Evolutionary conservation across 2,329 filamentous ascomycete genomes (phyloP).

Genomic region (Pestalotiopsis fici): DNA sequence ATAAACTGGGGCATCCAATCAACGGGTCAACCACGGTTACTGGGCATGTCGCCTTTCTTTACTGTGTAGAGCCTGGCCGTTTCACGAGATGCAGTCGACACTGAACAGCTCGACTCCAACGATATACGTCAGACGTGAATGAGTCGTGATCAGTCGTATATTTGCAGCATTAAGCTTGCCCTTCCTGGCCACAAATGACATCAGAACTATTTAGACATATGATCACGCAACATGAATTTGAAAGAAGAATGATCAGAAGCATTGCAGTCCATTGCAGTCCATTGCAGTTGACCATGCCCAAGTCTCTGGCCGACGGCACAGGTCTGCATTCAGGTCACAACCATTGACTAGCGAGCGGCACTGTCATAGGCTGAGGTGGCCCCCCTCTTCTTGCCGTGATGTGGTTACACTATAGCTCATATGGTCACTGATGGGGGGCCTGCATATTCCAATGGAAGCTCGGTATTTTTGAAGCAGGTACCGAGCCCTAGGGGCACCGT

Average conservation of each 20-base stretch:
- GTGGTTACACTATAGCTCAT: slow-evolving; percentile 5
- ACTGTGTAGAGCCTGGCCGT: neutral
- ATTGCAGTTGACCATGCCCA: neutral
- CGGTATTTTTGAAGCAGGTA: slow-evolving; percentile 8
- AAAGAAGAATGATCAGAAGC: neutral
- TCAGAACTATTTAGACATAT: neutral
- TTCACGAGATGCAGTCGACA: neutral
- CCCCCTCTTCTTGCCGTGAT: neutral
- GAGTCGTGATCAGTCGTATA: neutral
- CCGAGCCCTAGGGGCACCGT: neutral
- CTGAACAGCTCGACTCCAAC: neutral
- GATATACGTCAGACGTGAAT: neutral
- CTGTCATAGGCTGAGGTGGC: neutral
- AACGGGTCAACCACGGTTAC: neutral
- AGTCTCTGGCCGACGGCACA: neutral
- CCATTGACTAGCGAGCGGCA: neutral
- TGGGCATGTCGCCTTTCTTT: neutral
- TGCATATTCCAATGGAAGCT: neutral
- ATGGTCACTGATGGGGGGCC: neutral
- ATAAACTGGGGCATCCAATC: neutral
- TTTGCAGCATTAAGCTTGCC: neutral
- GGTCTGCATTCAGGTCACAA: neutral
- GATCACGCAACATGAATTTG: neutral
- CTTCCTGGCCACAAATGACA: neutral
- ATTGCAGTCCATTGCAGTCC: neutral